Percentiles rank a stretch among this genome's conserved stretches.
These are phyloP conservation scores for Lathyrus tuberosus DNA, from an alignment of 306 rosid species.

Conservation along the genomic window DNA sequence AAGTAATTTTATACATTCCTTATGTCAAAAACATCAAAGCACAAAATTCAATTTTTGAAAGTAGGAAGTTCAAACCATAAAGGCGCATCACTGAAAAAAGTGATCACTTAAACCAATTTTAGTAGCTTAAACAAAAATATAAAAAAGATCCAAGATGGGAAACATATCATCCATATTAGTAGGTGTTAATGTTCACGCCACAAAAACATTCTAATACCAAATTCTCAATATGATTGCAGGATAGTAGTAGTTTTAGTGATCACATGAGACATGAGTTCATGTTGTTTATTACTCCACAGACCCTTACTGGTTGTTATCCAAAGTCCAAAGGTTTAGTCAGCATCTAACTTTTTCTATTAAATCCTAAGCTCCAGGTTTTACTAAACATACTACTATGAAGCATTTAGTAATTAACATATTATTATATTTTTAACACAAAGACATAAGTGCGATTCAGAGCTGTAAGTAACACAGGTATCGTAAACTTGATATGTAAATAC, in stretches of 20 bases:
- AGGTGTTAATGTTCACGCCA: slow-evolving; percentile 13
- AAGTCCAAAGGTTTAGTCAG: slow-evolving; percentile 25
- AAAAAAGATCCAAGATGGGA: slow-evolving; percentile 25
- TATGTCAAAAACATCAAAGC: slow-evolving; percentile 3
- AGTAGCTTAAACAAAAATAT: slow-evolving; percentile 17
- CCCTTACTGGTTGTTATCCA: slow-evolving; percentile 20
- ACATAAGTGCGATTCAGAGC: neutral
- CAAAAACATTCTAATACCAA: slow-evolving; percentile 16
- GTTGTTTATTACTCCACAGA: slow-evolving; percentile 24
- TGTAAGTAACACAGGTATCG: neutral
- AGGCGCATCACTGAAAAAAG: slow-evolving; percentile 23
- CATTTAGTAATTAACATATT: slow-evolving; percentile 3
- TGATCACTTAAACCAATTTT: slow-evolving; percentile 22
- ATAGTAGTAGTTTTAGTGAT: slow-evolving; percentile 18
- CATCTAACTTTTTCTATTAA: slow-evolving; percentile 32
- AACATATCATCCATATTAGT: slow-evolving; percentile 27
- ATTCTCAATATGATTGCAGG: slow-evolving; percentile 15
- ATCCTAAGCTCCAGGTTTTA: slow-evolving; percentile 8
- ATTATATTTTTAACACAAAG: no score
- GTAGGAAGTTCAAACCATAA: slow-evolving; percentile 17
- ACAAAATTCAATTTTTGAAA: slow-evolving; percentile 19
- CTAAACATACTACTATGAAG: slow-evolving; percentile 24
- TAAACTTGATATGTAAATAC: slow-evolving; percentile 13
- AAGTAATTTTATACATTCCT: slow-evolving; percentile 23
- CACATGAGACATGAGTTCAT: slow-evolving; percentile 18